Base-by-base conservation (phyloP, 2,329 filamentous ascomycete species). In the Monilinia fructigena region DNA sequence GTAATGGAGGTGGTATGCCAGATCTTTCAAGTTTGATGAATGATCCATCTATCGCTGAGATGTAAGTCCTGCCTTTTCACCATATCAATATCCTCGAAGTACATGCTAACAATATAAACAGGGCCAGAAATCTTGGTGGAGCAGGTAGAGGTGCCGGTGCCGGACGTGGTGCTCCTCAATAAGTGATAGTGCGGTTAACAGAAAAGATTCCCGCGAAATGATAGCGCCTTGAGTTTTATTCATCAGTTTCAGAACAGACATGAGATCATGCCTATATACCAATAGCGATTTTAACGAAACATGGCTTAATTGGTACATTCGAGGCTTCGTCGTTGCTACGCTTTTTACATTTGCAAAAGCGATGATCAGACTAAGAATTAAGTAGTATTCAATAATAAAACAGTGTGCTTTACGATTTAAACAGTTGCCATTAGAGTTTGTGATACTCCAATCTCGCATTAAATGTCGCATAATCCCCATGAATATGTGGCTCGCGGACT, bases 21-120 rank as follows among this genome's bases (percentile, higher is more conserved):
- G 92, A 98, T 78, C 82, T 98, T 75, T 83, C 85, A 66, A 84
- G 84, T 71, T 81, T 99, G 78, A 97, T 99, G 95, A 89, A 88
- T 70, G 95, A 99, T 77, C 95, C 95, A 58, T 90, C 81, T 77
- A 89, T 99, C 78, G 92, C 92, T 55, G 92, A 97, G 67, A 93
- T 98, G 93, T 96, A 80, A 91, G 91, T 86, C 40, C 35, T 45
- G 10, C 4, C 53, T 20, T 47, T 23, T 3, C 18, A 48, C 38
- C 16, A 26, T 58, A 14, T 20, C n/a, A 23, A 45, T 45, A 3
- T 31, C 42, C 1, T 28, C 16, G 18, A 31, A 18, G 18, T 18
- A 20, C 26, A 31, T 66, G 60, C 50, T 67, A 56, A 67, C 35
- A 28, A 3, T 20, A 20, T 53, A 16, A 31, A 58, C 8, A 67